Conservation (phyloP, 169 alveolate genomes). For the Perkinsus chesapeaki region DNA sequence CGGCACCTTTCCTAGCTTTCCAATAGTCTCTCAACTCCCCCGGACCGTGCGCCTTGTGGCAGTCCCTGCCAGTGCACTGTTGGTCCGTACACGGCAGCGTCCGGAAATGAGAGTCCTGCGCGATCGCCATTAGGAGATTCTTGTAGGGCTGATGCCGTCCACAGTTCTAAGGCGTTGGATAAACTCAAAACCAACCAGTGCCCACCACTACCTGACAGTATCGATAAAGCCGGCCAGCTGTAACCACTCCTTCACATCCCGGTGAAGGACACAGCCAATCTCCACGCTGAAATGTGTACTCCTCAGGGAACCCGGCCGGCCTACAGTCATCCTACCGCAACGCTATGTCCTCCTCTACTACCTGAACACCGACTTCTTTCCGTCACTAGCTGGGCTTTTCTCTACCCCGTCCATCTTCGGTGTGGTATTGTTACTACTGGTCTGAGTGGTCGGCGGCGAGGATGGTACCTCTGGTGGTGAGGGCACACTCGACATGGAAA, state of each 20-base stretch:
- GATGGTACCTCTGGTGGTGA: background rate
- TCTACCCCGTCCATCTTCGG: background rate
- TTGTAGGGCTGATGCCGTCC: background rate
- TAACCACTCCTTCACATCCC: background rate
- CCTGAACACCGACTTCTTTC: background rate
- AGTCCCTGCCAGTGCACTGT: background rate
- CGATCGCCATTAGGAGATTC: background rate
- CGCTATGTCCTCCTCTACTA: background rate
- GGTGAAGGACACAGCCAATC: background rate
- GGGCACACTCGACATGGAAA: background rate
- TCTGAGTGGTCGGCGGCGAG: background rate
- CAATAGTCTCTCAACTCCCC: background rate
- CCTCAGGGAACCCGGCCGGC: background rate
- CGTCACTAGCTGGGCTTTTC: background rate
- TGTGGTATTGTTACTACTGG: background rate
- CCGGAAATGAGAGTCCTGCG: background rate
- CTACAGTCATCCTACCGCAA: background rate
- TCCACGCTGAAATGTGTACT: background rate
- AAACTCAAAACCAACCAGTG: background rate
- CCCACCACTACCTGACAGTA: background rate
- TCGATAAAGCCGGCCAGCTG: background rate
- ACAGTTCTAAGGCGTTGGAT: background rate
- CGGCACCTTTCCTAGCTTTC: background rate
- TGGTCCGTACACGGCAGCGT: background rate
- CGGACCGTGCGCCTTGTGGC: background rate